Evolutionary conservation across 768 basidiomycete genomes (phyloP).

Genomic region (Mycena chlorophos): DNA sequence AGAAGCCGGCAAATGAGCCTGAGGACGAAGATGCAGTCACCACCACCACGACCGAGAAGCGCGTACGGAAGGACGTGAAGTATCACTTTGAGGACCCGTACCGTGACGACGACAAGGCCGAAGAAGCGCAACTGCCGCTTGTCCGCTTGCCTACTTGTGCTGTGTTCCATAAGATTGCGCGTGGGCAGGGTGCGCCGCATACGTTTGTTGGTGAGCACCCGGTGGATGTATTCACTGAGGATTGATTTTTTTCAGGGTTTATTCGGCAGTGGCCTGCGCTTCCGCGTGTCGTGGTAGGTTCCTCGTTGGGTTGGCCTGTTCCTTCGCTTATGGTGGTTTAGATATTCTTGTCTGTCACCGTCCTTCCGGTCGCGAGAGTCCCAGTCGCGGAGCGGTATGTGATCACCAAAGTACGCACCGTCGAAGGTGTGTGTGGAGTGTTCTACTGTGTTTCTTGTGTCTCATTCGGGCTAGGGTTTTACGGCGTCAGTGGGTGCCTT

Average conservation of each 20-base stretch:
- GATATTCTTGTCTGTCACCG: conserved; percentile 61
- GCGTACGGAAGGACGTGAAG: conserved; percentile 5
- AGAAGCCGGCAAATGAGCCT: conserved; percentile 19
- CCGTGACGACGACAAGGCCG: conserved; percentile 5
- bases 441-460: neutral
- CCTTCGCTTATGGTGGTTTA: neutral
- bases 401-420: conserved; percentile 55
- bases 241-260: conserved; percentile 40
- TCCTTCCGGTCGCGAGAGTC: conserved; percentile 53
- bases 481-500: conserved; percentile 57
- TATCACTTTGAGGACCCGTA: conserved; percentile 31
- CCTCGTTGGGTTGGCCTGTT: neutral
- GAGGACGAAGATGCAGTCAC: conserved; percentile 25
- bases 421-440: conserved; percentile 41
- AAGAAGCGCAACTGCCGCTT: conserved; percentile 27
- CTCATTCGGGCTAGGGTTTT: conserved; percentile 48
- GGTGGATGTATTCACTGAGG: neutral
- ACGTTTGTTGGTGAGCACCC: conserved; percentile 51
- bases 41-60: conserved; percentile 15
- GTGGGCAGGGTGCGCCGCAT: conserved; percentile 60
- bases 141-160: conserved; percentile 52
- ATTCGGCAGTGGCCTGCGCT: conserved; percentile 67
- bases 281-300: conserved; percentile 61
- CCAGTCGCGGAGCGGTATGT: conserved; percentile 51
- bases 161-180: conserved; percentile 57